Evolutionary conservation across 495 filamentous ascomycete species (phyloP).

Genomic region (Hyaloscypha finlandica): DNA sequence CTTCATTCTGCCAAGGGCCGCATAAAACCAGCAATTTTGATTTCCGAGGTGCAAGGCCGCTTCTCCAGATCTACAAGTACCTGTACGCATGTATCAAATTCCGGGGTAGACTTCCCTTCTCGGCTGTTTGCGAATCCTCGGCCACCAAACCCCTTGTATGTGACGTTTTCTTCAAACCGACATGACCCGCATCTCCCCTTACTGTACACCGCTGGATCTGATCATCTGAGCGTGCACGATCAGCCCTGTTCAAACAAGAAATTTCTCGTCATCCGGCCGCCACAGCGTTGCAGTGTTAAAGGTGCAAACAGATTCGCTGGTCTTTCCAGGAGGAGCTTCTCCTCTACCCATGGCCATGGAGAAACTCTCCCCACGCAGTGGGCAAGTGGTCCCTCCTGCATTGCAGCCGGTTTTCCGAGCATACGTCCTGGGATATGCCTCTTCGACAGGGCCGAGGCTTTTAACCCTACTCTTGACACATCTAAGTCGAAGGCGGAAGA

Average conservation of each 20-base stretch:
- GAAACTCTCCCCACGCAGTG: slow-evolving; percentile 3
- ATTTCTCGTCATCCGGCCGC: neutral
- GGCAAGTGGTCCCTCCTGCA: slow-evolving; percentile 36
- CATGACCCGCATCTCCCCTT: slow-evolving; percentile 6
- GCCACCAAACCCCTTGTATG: neutral
- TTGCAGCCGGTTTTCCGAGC: slow-evolving; percentile 68
- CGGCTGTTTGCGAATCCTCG: slow-evolving; percentile 1
- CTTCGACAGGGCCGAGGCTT: slow-evolving; percentile 66
- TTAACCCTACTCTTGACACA: slow-evolving; percentile 56
- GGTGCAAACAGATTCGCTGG: neutral
- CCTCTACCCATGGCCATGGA: slow-evolving; percentile 19
- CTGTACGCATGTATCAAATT: slow-evolving; percentile 18
- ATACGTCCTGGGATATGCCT: slow-evolving; percentile 75
- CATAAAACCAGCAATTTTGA: neutral
- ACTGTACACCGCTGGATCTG: neutral
- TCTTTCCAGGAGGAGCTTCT: slow-evolving; percentile 3
- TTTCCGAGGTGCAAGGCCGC: neutral
- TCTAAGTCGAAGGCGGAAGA: slow-evolving; percentile 48
- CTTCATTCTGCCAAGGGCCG: too few relatives aligned
- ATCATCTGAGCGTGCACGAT: neutral
- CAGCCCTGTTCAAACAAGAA: neutral
- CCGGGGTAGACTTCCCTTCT: slow-evolving; percentile 28
- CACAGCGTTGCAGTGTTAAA: neutral
- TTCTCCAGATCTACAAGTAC: slow-evolving; percentile 18
- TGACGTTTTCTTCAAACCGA: slow-evolving; percentile 5